phyloP scores from a whole-genome alignment of 345 rosid species.

The Arabidopsis suecica region DNA sequence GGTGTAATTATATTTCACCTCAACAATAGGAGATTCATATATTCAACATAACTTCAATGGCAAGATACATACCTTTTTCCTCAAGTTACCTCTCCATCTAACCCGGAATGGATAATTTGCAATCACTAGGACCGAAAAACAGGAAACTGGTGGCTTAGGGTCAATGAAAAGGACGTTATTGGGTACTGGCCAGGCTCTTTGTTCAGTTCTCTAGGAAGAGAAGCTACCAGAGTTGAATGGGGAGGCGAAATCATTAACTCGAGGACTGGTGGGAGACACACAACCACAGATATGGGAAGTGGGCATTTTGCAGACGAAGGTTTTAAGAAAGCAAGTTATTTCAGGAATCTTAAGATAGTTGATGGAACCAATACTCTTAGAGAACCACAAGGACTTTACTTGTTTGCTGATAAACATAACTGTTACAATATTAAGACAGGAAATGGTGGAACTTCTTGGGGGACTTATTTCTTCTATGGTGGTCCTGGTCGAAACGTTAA shows the following conservation, averaged over 20 bases:
- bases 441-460: constrained; percentile 49
- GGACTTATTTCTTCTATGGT: constrained; percentile 61
- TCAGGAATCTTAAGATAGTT: constrained; percentile 58
- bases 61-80: constrained; percentile 3
- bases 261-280: constrained; percentile 52
- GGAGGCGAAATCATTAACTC: constrained; percentile 70
- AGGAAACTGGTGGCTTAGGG: constrained; percentile 77
- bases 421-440: constrained; percentile 63
- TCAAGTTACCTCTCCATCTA: constrained; percentile 19
- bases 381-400: constrained; percentile 52
- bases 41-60: constrained; percentile 1
- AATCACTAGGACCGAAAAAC: constrained; percentile 56
- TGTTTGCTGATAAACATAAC: constrained; percentile 49
- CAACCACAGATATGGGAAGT: constrained; percentile 75
- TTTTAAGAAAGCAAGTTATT: constrained; percentile 59
- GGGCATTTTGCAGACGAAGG: constrained; percentile 65
- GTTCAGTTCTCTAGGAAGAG: constrained; percentile 57
- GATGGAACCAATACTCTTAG: constrained; percentile 60
- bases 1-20: not conserved
- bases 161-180: constrained; percentile 48
- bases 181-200: constrained; percentile 70
- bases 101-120: not conserved
- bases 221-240: constrained; percentile 66
- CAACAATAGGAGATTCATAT: not conserved
- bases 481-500: constrained; percentile 64